Base-by-base conservation (phyloP, 2,329 filamentous ascomycete species). In the Botrytis tulipae region DNA sequence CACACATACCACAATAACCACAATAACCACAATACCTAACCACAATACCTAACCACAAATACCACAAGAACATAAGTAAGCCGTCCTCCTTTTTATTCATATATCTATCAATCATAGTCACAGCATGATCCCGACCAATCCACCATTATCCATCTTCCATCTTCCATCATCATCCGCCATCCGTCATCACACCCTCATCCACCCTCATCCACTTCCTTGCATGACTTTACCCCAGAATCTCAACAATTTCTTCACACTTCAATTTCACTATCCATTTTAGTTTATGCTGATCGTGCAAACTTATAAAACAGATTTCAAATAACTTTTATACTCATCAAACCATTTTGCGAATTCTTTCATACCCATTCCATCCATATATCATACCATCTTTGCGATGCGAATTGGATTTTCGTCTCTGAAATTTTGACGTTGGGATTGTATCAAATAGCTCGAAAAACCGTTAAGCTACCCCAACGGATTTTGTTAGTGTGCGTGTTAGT, bases 141-240 rank as follows among this genome's bases (percentile, higher is more conserved):
- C 48, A n/a, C 5, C 22, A 51, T 48, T 5, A 25, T 48, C 46
- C 22, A 51, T 25, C 2, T 37, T 60, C 20, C 35, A 37, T 16
- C 0, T 10, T 60, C 32, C 57, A 35, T 22, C 18, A 61, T 61
- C n/a, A 32, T 60, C 32, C 35, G 14, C 14, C 1, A 7, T 61
- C 59, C 59, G 22, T 16, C 10, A 63, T 63, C 60, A n/a, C 60
- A 62, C 37, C 25, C 8, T 60, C 29, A 35, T 60, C 57, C 29
- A 60, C 29, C 20, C 32, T n/a, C 37, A 42, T 42, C 37, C 60
- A 42, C 60, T 67, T 44, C 46, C 65, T 67, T 67, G 65, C 65
- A 67, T 67, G 32, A 40, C 46, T n/a, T 54, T 68, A 68, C 65
- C 65, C 65, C 65, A 68, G 65, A 54, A 54, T 68, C 65, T 68